Evolutionary conservation across 108 stramenopile genomes (phyloP).

Genomic region (Cylindrotheca fusiformis): DNA sequence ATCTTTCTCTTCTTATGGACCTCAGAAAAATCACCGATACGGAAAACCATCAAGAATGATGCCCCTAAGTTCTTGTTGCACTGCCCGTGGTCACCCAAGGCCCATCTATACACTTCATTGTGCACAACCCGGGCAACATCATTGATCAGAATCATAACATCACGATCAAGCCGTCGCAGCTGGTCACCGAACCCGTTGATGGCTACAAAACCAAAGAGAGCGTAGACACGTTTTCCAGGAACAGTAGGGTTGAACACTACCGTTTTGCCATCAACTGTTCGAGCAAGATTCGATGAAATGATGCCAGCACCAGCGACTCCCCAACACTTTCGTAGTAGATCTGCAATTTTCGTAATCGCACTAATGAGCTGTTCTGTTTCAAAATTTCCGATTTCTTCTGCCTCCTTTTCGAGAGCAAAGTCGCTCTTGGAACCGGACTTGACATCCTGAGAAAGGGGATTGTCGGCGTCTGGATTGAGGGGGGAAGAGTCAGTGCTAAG

Average conservation of each 20-base stretch:
- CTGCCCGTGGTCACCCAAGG: conserved; percentile 81
- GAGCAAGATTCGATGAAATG: conserved; percentile 92
- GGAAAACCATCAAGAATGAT: conserved; percentile 93
- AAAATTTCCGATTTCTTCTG: conserved; percentile 65
- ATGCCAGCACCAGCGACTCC: conserved; percentile 96
- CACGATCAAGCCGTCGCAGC: conserved; percentile 81
- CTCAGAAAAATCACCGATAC: conserved; percentile 77
- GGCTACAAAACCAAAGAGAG: conserved; percentile 93
- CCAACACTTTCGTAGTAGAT: conserved; percentile 93
- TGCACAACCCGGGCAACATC: conserved; percentile 92
- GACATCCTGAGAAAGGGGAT: conserved; percentile 26
- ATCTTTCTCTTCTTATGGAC: conserved; percentile 67
- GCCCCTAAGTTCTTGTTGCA: conserved; percentile 97
- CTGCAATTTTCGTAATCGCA: conserved; percentile 91
- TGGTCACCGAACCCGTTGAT: conserved; percentile 87
- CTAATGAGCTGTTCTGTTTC: conserved; percentile 93
- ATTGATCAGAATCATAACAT: conserved; percentile 96
- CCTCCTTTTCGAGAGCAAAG: conserved; percentile 8
- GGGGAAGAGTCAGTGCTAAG: no score
- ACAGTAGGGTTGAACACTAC: conserved; percentile 90
- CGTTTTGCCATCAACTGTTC: conserved; percentile 62
- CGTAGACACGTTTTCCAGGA: conserved; percentile 85
- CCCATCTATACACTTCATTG: conserved; percentile 88
- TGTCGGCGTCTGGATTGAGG: conserved; percentile 19
- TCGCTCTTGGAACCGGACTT: conserved; percentile 16